phyloP scores from a whole-genome alignment of 2,329 filamentous ascomycete genomes.

The Colletotrichum liriopes region DNA sequence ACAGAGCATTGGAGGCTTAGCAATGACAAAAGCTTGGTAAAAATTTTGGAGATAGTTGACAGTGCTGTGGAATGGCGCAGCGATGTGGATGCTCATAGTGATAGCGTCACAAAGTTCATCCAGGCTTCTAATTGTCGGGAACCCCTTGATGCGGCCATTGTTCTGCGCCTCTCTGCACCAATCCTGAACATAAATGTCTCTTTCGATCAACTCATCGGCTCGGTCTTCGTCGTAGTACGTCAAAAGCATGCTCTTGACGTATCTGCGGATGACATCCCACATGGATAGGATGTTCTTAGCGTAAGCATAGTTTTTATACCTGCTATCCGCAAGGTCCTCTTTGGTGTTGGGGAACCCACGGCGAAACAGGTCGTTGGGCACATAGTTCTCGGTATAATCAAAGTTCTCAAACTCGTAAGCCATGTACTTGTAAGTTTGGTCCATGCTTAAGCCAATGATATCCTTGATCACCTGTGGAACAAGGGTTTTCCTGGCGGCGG shows the following conservation, averaged over 20 bases:
- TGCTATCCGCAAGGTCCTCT: slow-evolving; percentile 51
- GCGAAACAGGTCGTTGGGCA: slow-evolving; percentile 60
- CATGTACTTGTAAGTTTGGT: slow-evolving; percentile 56
- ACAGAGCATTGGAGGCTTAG: slow-evolving; percentile 60
- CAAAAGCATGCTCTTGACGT: slow-evolving; percentile 57
- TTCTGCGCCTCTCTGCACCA: slow-evolving; percentile 60
- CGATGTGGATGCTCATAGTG: slow-evolving; percentile 69
- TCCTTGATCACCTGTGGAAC: slow-evolving; percentile 61
- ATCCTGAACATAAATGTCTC: slow-evolving; percentile 52
- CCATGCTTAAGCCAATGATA: slow-evolving; percentile 58
- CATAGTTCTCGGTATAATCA: slow-evolving; percentile 61
- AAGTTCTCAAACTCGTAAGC: slow-evolving; percentile 60
- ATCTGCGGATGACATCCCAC: slow-evolving; percentile 60
- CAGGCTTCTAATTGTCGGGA: slow-evolving; percentile 60
- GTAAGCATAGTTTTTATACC: slow-evolving; percentile 66
- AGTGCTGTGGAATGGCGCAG: slow-evolving; percentile 64
- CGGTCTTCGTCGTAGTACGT: slow-evolving; percentile 53
- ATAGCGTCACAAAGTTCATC: slow-evolving; percentile 61
- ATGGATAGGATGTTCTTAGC: slow-evolving; percentile 61
- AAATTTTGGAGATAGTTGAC: slow-evolving; percentile 68
- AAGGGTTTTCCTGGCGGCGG: slow-evolving; percentile 60
- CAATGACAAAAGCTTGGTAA: slow-evolving; percentile 64
- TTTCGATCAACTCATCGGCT: slow-evolving; percentile 47
- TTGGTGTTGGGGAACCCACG: slow-evolving; percentile 60
- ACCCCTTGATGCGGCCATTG: slow-evolving; percentile 57